Evolutionary conservation across 2,329 filamentous ascomycete species (phyloP), one percentile per base, ranked within the genome.

Genomic region (Lachnellula cervina): DNA sequence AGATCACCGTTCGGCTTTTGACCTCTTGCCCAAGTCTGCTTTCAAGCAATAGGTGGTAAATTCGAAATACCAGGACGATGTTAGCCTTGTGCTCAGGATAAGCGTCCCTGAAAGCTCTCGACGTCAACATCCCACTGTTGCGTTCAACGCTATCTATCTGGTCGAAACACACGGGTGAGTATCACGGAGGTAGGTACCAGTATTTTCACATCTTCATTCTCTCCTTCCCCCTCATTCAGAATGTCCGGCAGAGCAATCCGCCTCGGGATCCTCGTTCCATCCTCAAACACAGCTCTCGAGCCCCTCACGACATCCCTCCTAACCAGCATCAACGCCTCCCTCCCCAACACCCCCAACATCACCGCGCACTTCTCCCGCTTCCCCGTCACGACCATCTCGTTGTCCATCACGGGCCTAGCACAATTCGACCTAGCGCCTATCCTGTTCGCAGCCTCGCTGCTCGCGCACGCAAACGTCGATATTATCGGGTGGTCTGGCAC

Each of bases 281-380:
- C 70, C 40, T 75, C 74, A 51, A 76, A 76, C 61, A 77, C 73
- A 11, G 69, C 70, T 3, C 68, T 76, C 17, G 75, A 77, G 61
- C 73, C 74, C 9, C 66, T 76, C 14, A 74, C 73, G 6, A 66
- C 66, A 23, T 66, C 68, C 35, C 70, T 76, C 47, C 54, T 76
- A 47, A 59, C 47, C 16, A 40, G 38, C 16, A 48, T 64, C 55
- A 64, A 63, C 51, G 40, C 65, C 16, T 60, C 61, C 16, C 64
- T 73, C 9, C 23, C 52, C 9, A 52, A 45, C 61, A 59, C 64
- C 13, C 64, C 74, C 17, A 71, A 64, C 14, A 64, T 76, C 19
- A 72, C 69, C 3, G 73, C 71, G 8, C 74, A 76, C 64, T 76
- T 74, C 66, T 72, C 73, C 11, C 72, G 74, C 43, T 73, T 76